These are phyloP conservation scores for Ogataea naganishii DNA, from an alignment of 805 yeast species.

Conservation along the genomic window DNA sequence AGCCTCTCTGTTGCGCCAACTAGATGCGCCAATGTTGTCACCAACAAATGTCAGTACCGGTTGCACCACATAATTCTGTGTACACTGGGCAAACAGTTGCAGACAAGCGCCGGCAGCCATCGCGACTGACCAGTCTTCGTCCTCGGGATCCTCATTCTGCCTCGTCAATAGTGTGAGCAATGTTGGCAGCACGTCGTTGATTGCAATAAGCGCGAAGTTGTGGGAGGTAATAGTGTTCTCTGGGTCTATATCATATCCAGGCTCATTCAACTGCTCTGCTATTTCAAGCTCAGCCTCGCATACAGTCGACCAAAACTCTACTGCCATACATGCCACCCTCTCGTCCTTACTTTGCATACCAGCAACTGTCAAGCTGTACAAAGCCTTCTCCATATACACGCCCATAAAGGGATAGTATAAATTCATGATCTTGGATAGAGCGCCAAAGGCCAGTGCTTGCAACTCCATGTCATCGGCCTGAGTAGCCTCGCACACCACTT, in stretches of 20 bases:
- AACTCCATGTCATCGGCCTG: constrained; percentile 75
- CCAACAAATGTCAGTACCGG: constrained; percentile 83
- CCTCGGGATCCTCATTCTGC: constrained; percentile 90
- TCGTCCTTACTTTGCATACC: constrained; percentile 86
- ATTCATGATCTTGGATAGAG: constrained; percentile 86
- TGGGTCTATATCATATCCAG: constrained; percentile 34
- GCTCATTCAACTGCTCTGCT: constrained; percentile 57
- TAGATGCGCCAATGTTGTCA: constrained; percentile 46
- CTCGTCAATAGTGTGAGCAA: constrained; percentile 69
- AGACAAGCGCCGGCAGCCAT: constrained; percentile 99
- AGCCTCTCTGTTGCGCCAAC: constrained; percentile 91
- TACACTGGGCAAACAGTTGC: constrained; percentile 86
- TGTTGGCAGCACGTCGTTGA: constrained; percentile 82
- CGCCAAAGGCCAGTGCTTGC: constrained; percentile 94
- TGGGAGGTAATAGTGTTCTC: constrained; percentile 41
- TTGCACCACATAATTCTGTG: constrained; percentile 78
- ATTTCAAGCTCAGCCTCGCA: constrained; percentile 94
- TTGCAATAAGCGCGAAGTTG: constrained; percentile 81
- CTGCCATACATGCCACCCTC: constrained; percentile 94
- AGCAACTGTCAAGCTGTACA: constrained; percentile 78
- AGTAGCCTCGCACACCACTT: constrained; percentile 98
- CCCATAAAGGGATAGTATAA: constrained; percentile 85
- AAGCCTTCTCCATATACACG: constrained; percentile 94
- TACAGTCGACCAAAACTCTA: constrained; percentile 99
- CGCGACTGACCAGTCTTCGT: constrained; percentile 95